These are phyloP conservation scores for Apiospora pterosperma DNA, from an alignment of 2,329 filamentous ascomycete species.

Conservation along the genomic window DNA sequence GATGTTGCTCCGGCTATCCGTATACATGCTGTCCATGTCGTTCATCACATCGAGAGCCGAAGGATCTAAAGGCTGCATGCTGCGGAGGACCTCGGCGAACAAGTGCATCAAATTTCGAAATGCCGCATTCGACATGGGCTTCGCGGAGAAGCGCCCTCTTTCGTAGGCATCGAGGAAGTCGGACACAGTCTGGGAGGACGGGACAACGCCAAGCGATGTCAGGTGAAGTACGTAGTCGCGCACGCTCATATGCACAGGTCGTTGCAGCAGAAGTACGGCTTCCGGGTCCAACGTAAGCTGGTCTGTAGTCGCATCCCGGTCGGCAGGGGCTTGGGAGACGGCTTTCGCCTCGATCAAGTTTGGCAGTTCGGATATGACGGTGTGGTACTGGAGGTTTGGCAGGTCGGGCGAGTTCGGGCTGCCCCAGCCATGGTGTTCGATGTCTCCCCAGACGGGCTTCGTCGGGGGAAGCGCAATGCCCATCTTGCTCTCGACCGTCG, in stretches of 20 bases:
- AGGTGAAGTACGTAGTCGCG: slow-evolving; percentile 77
- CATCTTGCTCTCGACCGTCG: slow-evolving; percentile 33
- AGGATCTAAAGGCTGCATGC: slow-evolving; percentile 65
- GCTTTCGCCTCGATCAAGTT: slow-evolving; percentile 91
- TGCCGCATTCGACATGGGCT: slow-evolving; percentile 62
- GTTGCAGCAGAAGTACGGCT: slow-evolving; percentile 68
- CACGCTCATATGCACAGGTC: slow-evolving; percentile 68
- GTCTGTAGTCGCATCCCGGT: slow-evolving; percentile 29
- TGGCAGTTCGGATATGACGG: slow-evolving; percentile 79
- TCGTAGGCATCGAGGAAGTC: slow-evolving; percentile 79
- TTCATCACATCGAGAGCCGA: slow-evolving; percentile 39
- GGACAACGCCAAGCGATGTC: slow-evolving; percentile 60
- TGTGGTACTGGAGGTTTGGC: slow-evolving; percentile 77
- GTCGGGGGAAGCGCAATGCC: slow-evolving; percentile 47
- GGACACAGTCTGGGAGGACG: slow-evolving; percentile 38
- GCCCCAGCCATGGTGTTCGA: slow-evolving; percentile 86
- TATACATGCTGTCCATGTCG: slow-evolving; percentile 16
- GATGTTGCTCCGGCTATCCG: slow-evolving; percentile 22
- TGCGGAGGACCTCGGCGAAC: slow-evolving; percentile 76
- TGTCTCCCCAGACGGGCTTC: slow-evolving; percentile 69
- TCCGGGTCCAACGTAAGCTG: slow-evolving; percentile 57
- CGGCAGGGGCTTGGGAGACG: slow-evolving; percentile 68
- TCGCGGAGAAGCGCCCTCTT: slow-evolving; percentile 74
- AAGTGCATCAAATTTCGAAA: slow-evolving; percentile 80
- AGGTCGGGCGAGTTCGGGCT: slow-evolving; percentile 73